phyloP scores from a whole-genome alignment of 768 basidiomycete genomes.

The Pulveroboletus sp. region DNA sequence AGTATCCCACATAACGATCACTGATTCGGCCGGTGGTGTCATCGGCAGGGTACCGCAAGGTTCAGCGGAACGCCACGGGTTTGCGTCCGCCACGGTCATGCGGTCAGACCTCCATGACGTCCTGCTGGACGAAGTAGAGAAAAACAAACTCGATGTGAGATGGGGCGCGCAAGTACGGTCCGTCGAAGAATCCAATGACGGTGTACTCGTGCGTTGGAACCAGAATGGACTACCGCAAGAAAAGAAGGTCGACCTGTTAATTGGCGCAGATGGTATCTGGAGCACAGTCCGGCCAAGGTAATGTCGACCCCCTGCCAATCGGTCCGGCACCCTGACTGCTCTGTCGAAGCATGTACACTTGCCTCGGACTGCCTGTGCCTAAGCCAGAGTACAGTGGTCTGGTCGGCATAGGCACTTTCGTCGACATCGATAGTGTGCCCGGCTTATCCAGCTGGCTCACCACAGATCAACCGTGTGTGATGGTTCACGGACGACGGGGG shows the following conservation, averaged over 20 bases:
- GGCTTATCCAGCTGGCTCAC: constrained; percentile 20
- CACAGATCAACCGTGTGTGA: constrained; percentile 24
- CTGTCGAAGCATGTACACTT: constrained; percentile 21
- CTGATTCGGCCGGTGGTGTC: constrained; percentile 17
- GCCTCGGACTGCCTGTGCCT: constrained; percentile 16
- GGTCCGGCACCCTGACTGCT: background rate
- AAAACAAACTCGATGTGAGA: constrained; percentile 11
- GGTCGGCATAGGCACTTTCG: constrained; percentile 21
- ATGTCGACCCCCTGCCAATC: background rate
- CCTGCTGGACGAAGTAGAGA: constrained; percentile 28
- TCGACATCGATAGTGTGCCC: constrained; percentile 16
- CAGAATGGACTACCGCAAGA: constrained; percentile 18
- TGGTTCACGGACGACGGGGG: constrained; percentile 27
- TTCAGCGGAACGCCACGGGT: constrained; percentile 24
- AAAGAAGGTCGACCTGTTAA: constrained; percentile 28
- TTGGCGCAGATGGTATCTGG: constrained; percentile 34
- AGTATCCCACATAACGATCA: constrained; percentile 21
- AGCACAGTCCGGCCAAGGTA: constrained; percentile 26
- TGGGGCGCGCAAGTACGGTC: constrained; percentile 26
- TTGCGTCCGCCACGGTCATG: constrained; percentile 24
- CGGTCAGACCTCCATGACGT: constrained; percentile 33
- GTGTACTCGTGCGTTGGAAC: constrained; percentile 26
- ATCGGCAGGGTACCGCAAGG: constrained; percentile 27
- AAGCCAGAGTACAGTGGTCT: constrained; percentile 29
- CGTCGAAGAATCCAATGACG: constrained; percentile 22